Evolutionary conservation across 2,329 filamentous ascomycete species (phyloP), one percentile per base, ranked within the genome.

Genomic region (Apiospora malaysiana): DNA sequence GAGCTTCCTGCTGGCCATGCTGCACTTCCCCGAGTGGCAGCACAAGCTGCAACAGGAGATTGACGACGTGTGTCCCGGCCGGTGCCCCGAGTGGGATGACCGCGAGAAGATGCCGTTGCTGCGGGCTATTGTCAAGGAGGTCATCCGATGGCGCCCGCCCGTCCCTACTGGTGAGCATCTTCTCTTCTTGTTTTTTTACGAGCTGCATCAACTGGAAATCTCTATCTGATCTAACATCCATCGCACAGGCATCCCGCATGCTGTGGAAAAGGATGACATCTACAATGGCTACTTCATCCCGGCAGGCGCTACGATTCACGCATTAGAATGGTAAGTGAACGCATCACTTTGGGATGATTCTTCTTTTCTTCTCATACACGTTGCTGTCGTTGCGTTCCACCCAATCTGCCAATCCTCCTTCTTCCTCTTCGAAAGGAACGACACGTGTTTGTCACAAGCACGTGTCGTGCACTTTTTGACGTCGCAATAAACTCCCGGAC

Each of bases 111-210:
- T 88, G 59, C 86, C 85, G 4, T 73, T 84, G 71, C 77, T 87
- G 51, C 79, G 85, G 32, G 86, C 86, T 0, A 81, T 85, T 12
- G 83, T 87, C 47, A 86, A 87, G 75, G 86, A 89, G 76, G 81
- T 83, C 0, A 80, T 88, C 25, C 82, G 87, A n/a, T 89, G 86
- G 85, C 81, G 86, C 68, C 85, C 86, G 40, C 85, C 86, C 4
- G 86, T 88, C 12, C 86, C 86, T 6, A 88, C 86, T 45, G 85
- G 86, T 82, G 72, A 47, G 81, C n/a, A n/a, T n/a, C n/a, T 75
- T 8, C 2, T 49, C 32, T 32, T 32, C n/a, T 32, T 32, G 32
- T 32, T 9, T 5, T 67, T 25, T 32, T 21, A 27, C 23, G 2
- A 7, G 4, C 12, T 18, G 16, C 10, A 18, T 42, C 9, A 18